phyloP scores from a whole-genome alignment of 140 eudicot species.

The Bidens hawaiensis region DNA sequence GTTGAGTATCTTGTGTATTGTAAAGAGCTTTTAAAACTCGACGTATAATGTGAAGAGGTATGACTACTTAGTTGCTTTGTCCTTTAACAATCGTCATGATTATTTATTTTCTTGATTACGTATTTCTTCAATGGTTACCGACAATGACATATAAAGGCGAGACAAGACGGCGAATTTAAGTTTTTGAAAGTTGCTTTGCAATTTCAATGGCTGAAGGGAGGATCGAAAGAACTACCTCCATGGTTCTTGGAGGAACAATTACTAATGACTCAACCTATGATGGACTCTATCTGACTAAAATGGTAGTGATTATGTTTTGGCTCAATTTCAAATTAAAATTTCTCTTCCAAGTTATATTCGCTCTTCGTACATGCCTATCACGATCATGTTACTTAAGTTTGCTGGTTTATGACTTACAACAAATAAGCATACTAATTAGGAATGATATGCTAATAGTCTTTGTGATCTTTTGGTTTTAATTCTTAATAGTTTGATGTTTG shows the following conservation, averaged over 20 bases:
- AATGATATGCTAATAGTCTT: too few relatives aligned
- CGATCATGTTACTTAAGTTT: neutral
- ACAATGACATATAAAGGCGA: too few relatives aligned
- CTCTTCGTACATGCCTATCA: neutral
- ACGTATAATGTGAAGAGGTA: too few relatives aligned
- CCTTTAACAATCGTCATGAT: too few relatives aligned
- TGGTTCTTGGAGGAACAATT: constrained; percentile 90
- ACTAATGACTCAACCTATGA: constrained; percentile 73
- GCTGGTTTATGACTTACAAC: neutral
- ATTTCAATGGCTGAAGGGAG: constrained; percentile 89
- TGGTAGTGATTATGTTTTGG: constrained; percentile 35
- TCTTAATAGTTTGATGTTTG: too few relatives aligned
- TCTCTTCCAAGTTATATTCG: neutral
- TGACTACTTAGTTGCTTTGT: too few relatives aligned
- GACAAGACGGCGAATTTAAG: too few relatives aligned
- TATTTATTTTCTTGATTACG: too few relatives aligned
- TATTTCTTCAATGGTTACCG: too few relatives aligned
- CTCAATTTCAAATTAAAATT: neutral
- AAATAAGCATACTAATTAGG: neutral
- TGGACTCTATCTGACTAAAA: constrained; percentile 66
- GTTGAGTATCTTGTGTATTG: too few relatives aligned
- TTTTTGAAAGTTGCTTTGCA: too few relatives aligned
- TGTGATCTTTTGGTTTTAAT: neutral
- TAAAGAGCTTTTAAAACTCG: too few relatives aligned
- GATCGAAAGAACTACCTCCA: constrained; percentile 69